These are phyloP conservation scores for Pseudognaphalium luteoalbum DNA, from an alignment of 129 eudicot species.

Conservation along the genomic window DNA sequence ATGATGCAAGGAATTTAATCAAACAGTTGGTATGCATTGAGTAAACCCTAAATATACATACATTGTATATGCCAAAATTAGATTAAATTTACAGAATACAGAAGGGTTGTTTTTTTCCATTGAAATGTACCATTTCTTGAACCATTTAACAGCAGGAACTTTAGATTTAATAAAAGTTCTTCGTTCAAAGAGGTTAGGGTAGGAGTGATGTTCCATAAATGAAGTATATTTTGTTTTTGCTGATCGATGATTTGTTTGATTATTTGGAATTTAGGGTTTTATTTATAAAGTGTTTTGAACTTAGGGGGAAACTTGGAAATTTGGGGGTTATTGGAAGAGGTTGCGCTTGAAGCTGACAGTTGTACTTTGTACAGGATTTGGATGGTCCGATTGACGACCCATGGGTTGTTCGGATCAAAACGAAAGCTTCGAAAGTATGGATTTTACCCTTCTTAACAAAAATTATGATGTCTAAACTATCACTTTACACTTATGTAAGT, in stretches of 20 bases:
- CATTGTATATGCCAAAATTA: neutral
- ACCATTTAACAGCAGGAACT: conserved; percentile 31
- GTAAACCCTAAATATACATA: neutral
- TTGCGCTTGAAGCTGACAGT: no score
- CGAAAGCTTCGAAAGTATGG: no score
- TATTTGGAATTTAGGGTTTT: no score
- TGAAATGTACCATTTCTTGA: conserved; percentile 27
- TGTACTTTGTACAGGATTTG: no score
- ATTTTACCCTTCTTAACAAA: no score
- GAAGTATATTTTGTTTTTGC: neutral
- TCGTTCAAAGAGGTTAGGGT: conserved; percentile 25
- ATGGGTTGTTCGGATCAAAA: no score
- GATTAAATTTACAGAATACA: neutral
- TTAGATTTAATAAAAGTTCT: conserved; percentile 16
- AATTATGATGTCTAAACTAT: no score
- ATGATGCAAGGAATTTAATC: conserved; percentile 3
- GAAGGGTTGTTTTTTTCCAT: neutral
- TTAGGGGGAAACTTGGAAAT: neutral
- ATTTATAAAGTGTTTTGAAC: no score
- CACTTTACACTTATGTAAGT: no score
- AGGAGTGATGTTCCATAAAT: conserved; percentile 31
- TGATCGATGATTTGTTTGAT: no score
- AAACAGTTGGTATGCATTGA: conserved; percentile 22
- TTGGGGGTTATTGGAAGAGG: neutral
- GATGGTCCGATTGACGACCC: no score